Percentiles rank a stretch among this genome's conserved stretches.
phyloP scores from a whole-genome alignment of 495 filamentous ascomycete species.

The Podospora fimiseda region DNA sequence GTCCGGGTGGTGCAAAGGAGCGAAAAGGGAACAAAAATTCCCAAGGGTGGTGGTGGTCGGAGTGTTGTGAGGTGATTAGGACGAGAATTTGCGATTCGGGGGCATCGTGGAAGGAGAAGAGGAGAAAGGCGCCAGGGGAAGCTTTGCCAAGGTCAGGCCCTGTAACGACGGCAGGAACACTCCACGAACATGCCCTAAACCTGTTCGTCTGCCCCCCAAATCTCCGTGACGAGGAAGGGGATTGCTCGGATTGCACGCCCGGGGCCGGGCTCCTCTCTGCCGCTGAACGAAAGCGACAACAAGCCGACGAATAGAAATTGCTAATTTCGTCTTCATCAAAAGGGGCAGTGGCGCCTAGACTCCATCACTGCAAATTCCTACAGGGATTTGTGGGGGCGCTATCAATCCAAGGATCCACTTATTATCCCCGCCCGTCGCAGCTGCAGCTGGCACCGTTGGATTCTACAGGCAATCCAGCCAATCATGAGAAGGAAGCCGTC shows the following conservation, averaged over 20 bases:
- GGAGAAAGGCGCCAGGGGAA: conserved; percentile 3
- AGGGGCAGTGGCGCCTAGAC: conserved; percentile 13
- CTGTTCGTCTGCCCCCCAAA: conserved; percentile 20
- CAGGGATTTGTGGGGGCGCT: conserved; percentile 6
- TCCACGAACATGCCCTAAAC: not conserved
- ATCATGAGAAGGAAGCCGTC: not conserved
- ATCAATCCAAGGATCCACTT: not conserved
- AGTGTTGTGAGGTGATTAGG: conserved; percentile 13
- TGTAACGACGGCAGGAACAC: conserved; percentile 12
- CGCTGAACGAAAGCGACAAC: conserved; percentile 1
- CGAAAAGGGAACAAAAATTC: conserved; percentile 12
- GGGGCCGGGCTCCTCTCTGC: conserved; percentile 8
- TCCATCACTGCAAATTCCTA: not conserved
- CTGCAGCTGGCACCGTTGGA: conserved; percentile 1
- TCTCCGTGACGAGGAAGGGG: conserved; percentile 23
- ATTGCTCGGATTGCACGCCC: conserved; percentile 15
- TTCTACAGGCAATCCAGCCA: not conserved
- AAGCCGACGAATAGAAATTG: conserved; percentile 30
- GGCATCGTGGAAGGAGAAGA: not conserved
- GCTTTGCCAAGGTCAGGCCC: conserved; percentile 9
- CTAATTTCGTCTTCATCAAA: conserved; percentile 32
- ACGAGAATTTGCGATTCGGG: conserved; percentile 16
- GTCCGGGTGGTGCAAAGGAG: conserved; percentile 12
- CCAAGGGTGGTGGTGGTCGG: conserved; percentile 2
- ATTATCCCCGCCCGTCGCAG: conserved; percentile 11